Base-by-base conservation (phyloP, 257 asterid species). In the Scutellaria barbata region DNA sequence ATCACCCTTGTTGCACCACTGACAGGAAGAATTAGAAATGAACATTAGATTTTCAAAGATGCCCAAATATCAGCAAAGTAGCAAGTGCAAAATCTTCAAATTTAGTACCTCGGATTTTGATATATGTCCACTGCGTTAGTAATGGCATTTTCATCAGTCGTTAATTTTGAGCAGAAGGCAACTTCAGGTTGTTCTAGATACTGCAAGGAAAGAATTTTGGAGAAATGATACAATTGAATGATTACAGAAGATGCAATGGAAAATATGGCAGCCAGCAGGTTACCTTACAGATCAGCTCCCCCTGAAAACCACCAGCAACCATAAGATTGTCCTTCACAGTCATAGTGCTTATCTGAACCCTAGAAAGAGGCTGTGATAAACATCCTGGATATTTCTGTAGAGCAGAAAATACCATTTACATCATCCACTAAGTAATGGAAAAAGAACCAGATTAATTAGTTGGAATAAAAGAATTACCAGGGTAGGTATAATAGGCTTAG, bases 211-310 rank as follows among this genome's bases (percentile, higher is more conserved):
- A 11, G 1, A 41, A 4, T 3, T 18, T 12, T 0, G 12, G 58
- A 13, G 0, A 61, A 1, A 59, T 6, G 30, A 30, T 3, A 40
- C 56, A 57, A 8, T 30, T 25, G 14, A 53, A 42, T 9, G 33
- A 35, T 75, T 45, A 63, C 5, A 30, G 35, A 30, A 2, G 35
- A 30, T 30, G 35, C 35, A 30, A 30, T 30, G 35, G 35, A 30
- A 30, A 30, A 30, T 30, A 30, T 30, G 35, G 4, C 35, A 30
- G 5, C 35, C 35, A 30, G 3, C 5, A 30, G 35, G 35, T 11
- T 80, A 92, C 97, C 96, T 92, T 92, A 84, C 98, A 92, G 74
- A 92, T 81, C 25, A 92, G 86, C 80, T 92, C 98, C 69, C 98
- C 98, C 60, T 78, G 92, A 69, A 89, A 89, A 71, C 98, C 98